Evolutionary conservation across 441 rosid species (phyloP), one percentile per base, ranked within the genome.

Genomic region (Breynia disticha): DNA sequence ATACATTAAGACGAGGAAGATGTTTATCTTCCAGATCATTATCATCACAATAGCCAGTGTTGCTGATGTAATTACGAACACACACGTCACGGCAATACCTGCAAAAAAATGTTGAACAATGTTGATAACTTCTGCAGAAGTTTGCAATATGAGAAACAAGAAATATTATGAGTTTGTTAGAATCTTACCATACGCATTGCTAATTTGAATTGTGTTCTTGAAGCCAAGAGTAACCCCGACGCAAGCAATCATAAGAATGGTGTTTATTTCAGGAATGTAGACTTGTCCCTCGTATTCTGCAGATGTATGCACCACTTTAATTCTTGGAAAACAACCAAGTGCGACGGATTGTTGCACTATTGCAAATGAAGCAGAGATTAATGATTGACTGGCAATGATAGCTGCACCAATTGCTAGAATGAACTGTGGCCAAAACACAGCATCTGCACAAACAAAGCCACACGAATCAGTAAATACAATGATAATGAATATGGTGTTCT

Each of bases 241-340:
- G 18, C 67, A 67, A 42, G 70, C 66, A 0, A 70, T 1, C 79
- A 74, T 70, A 11, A 74, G 73, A 11, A 74, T 37, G 55, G 54
- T 60, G 51, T 74, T 71, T 11, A 67, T 38, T 35, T 70, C 67
- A 1, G 76, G 76, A 1, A 74, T 38, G 35, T 70, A 74, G 28
- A 74, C 65, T 20, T 70, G 71, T 5, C 74, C 71, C 46, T 46
- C 56, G 12, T 55, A 53, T 64, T 65, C 63, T 0, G 63, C 24
- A 7, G 71, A 65, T 2, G 68, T 74, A 32, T 69, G 74, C 43
- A 70, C 60, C 17, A 73, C 46, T 48, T 73, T 69, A 17, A 73
- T 67, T 0, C 52, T 47, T 11, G 73, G 76, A 51, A 74, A 74
- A 44, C 79, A 71, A 37, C 71, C 76, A 17, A 74, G 70, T 2